Base-by-base conservation (phyloP, 1,284 basidiomycete species). In the Fomitopsis betulina region DNA sequence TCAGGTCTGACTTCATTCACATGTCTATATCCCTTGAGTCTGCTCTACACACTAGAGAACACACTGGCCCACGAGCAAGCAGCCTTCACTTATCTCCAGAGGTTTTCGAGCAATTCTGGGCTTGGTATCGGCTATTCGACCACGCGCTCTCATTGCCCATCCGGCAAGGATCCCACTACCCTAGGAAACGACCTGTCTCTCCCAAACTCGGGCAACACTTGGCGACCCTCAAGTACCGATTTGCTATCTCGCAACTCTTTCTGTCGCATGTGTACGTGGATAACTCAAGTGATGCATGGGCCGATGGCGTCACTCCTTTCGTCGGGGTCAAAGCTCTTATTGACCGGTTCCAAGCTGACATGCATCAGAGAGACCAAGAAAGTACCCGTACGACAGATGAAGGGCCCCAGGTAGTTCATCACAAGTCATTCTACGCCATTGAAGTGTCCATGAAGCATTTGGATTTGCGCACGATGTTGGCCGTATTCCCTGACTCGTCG, bases 1-100 rank as follows among this genome's bases (percentile, higher is more conserved):
- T 98, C 75, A 86, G 96, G 35, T 97, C 95, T 8, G 90, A 98
- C 73, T 97, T 94, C 71, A 87, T 98, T 59, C 96, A 99, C 74
- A 83, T 97, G 56, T 95, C 94, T 0, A 80, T 96, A 50, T 98
- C 95, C 0, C 78, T 98, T 60, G 84, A 84, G 38, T 93, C 93
- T 64, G 61, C 71, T 57, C 64, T 67, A 58, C 70, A 63, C 58
- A 65, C 72, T 65, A 62, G 56, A 15, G 58, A 57, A 7, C 54
- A 47, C 49, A 58, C 63, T 1, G 64, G 66, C n/a, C 58, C 63
- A 0, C 73, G 68, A 8, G 73, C 77, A 61, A 98, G 91, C 74
- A 93, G 85, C 67, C 76, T 98, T 58, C 92, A 98, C 74, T 83
- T 98, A 40, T 93, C 89, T 2, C 94, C 96, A 0, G 87, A 91